Conservation (phyloP, 345 rosid species). For the Aquilaria sinensis region DNA sequence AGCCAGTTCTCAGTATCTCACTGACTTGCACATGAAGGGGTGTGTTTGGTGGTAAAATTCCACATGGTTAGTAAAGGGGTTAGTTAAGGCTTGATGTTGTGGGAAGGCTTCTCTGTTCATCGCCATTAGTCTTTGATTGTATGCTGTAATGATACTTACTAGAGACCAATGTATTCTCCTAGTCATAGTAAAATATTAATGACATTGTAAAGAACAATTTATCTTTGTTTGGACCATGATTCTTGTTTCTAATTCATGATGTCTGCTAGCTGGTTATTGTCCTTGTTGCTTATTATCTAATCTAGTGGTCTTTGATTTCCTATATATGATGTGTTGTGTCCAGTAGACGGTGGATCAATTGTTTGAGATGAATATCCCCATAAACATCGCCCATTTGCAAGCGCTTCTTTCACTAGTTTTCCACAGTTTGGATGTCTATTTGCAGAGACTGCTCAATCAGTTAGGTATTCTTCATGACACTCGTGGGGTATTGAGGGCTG, state of each 20-base stretch:
- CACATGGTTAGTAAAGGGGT: no score
- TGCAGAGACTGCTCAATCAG: slow-evolving; percentile 55
- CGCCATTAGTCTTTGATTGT: no score
- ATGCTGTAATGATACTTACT: no score
- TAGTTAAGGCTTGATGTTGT: no score
- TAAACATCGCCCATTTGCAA: slow-evolving; percentile 91
- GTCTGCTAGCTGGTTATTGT: background rate
- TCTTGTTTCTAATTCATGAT: background rate
- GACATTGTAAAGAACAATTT: background rate
- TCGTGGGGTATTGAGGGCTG: background rate
- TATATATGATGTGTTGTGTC: slow-evolving; percentile 19
- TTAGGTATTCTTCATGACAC: slow-evolving; percentile 50
- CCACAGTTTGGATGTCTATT: slow-evolving; percentile 80
- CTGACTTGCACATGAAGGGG: no score
- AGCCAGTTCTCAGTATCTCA: no score
- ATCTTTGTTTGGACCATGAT: background rate
- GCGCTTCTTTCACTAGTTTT: slow-evolving; percentile 84
- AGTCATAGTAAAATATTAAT: slow-evolving; percentile 1
- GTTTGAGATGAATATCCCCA: slow-evolving; percentile 77
- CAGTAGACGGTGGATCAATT: slow-evolving; percentile 94
- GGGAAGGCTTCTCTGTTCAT: no score
- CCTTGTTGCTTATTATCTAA: slow-evolving; percentile 3
- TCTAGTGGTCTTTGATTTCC: background rate
- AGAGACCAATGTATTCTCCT: background rate
- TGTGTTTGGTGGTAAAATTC: no score